Conservation (phyloP, 2,329 filamentous ascomycete species). For the Byssothecium circinans region DNA sequence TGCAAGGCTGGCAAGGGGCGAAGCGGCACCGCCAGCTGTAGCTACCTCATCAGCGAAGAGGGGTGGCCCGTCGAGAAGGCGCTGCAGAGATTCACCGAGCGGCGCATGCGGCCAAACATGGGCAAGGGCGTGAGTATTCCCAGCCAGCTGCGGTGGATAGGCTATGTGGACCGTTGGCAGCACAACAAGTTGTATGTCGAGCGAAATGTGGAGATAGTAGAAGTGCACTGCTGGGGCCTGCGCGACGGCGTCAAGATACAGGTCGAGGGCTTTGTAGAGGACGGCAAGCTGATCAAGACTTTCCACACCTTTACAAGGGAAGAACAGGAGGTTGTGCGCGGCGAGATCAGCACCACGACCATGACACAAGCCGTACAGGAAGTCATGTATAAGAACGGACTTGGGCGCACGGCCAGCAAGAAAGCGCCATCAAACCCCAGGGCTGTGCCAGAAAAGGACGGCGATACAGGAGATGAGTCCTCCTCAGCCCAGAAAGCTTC, state of each 20-base stretch:
- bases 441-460: conserved; percentile 9
- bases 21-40: conserved; percentile 84
- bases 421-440: conserved; percentile 14
- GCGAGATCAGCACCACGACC: conserved; percentile 51
- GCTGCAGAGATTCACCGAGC: conserved; percentile 70
- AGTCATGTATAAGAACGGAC: conserved; percentile 45
- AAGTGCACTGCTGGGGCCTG: conserved; percentile 88
- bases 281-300: conserved; percentile 80
- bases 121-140: conserved; percentile 90
- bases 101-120: conserved; percentile 87
- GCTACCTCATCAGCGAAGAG: conserved; percentile 87
- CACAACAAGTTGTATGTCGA: conserved; percentile 79
- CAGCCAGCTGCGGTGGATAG: conserved; percentile 84
- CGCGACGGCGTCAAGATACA: conserved; percentile 84
- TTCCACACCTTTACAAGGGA: conserved; percentile 77
- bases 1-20: conserved; percentile 97
- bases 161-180: conserved; percentile 87
- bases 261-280: conserved; percentile 83
- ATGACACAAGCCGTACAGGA: conserved; percentile 52
- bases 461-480: conserved; percentile 16
- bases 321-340: conserved; percentile 69
- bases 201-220: conserved; percentile 77
- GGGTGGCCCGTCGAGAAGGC: conserved; percentile 68
- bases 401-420: conserved; percentile 30
- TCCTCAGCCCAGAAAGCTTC: conserved; percentile 19